Evolutionary conservation across 2,329 filamentous ascomycete species (phyloP), one percentile per base, ranked within the genome.

Genomic region (Cladophialophora yegresii): DNA sequence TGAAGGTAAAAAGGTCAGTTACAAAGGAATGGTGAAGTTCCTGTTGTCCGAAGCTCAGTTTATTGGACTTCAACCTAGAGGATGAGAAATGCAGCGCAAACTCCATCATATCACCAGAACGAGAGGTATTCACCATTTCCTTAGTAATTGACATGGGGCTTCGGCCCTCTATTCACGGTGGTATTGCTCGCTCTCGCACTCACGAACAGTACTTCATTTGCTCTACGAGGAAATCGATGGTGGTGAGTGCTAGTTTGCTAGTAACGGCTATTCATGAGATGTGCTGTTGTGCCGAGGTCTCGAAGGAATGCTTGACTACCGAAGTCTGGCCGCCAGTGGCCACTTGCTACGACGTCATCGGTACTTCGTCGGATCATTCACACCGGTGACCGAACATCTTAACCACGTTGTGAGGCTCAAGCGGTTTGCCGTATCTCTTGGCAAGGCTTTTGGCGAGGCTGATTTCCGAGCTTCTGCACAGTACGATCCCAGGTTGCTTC

Each of bases 21-120:
- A 58, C 28, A 43, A 30, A 50, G 45, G 58, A 49, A 65, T 20
- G 54, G 23, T 51, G 30, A 59, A 30, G 22, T 60, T 64, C 51
- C 57, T 45, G 54, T 63, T 43, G 65, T 57, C 54, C 59, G 60
- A 65, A 55, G 50, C n/a, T 49, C 51, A 33, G 20, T 54, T 54
- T 54, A 54, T 30, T 26, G 32, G 26, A 54, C 36, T 60, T 61
- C 56, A 28, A 47, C 43, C 57, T 62, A 54, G 66, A 69, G 64
- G 63, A 70, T 70, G 65, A 70, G 61, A 66, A 55, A 57, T 70
- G 65, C 68, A 62, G 68, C 67, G 68, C 61, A 70, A 61, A 63
- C 57, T 65, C 61, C 67, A 70, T 69, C 68, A 67, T 45, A 45
- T 43, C 22, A 58, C 30, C 16, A 28, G 45, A 5, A 45, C 10